Percentiles rank a stretch among this genome's conserved stretches.
These are phyloP conservation scores for Tricholoma flavovirens DNA, from an alignment of 768 basidiomycete species.

Conservation along the genomic window DNA sequence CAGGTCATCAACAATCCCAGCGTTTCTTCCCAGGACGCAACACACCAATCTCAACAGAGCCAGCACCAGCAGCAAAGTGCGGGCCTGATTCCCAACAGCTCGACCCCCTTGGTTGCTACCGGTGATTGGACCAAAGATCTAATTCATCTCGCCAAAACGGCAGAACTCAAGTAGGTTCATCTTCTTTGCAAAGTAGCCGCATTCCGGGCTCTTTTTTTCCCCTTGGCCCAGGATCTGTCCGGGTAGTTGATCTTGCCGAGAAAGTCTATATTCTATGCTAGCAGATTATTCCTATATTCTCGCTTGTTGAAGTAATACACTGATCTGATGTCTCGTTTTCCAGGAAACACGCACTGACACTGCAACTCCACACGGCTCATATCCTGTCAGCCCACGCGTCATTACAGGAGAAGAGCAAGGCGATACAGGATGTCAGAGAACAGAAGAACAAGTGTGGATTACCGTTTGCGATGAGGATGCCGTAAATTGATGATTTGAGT, in stretches of 20 bases:
- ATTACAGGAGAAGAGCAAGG: conserved; percentile 70
- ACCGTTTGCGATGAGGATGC: background rate
- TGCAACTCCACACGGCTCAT: conserved; percentile 84
- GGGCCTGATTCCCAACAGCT: conserved; percentile 18
- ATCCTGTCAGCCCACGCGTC: conserved; percentile 79
- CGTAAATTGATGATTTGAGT: background rate
- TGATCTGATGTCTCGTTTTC: background rate
- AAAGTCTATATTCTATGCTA: background rate
- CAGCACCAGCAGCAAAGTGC: conserved; percentile 24
- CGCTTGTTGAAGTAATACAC: background rate
- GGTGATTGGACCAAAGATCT: conserved; percentile 88
- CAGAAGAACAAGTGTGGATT: conserved; percentile 74
- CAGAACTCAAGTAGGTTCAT: conserved; percentile 74
- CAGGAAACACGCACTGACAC: conserved; percentile 78
- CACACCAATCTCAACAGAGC: conserved; percentile 17
- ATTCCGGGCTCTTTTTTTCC: background rate
- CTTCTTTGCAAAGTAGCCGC: background rate
- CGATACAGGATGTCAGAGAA: conserved; percentile 76
- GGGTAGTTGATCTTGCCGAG: background rate
- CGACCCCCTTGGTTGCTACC: conserved; percentile 59
- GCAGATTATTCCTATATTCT: background rate
- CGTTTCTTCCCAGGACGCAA: conserved; percentile 24
- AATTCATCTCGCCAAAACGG: conserved; percentile 80
- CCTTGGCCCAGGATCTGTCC: background rate
- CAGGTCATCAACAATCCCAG: conserved; percentile 15